Percentiles rank a stretch among this genome's conserved stretches.
Conservation (phyloP, 192 early-diverging fungal species). For the Allomyces javanicus region DNA sequence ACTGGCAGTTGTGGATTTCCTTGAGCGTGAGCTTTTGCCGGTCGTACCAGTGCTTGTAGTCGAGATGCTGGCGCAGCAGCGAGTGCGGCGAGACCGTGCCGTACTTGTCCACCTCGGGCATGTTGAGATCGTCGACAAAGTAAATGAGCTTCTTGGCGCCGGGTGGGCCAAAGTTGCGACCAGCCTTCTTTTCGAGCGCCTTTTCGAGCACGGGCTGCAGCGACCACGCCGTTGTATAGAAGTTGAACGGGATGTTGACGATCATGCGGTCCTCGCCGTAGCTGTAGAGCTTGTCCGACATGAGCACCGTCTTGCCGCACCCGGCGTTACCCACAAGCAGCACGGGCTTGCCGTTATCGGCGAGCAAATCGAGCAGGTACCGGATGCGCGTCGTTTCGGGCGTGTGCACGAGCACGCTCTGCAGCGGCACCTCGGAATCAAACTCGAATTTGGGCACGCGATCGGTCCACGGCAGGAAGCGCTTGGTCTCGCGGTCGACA, state of each 20-base stretch:
- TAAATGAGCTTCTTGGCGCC: constrained; percentile 88
- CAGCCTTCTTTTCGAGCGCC: constrained; percentile 91
- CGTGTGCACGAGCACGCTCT: constrained; percentile 92
- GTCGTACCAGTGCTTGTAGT: constrained; percentile 92
- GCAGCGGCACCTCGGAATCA: constrained; percentile 73
- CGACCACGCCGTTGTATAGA: constrained; percentile 84
- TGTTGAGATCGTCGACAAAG: constrained; percentile 99
- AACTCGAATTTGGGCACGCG: constrained; percentile 88
- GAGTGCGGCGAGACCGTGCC: constrained; percentile 95
- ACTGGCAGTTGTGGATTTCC: constrained; percentile 86
- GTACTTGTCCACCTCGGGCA: constrained; percentile 89
- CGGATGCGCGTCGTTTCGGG: constrained; percentile 94
- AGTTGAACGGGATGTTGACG: constrained; percentile 94
- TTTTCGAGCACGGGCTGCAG: constrained; percentile 91
- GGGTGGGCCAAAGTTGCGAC: constrained; percentile 64
- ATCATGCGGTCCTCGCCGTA: constrained; percentile 88
- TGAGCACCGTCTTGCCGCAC: constrained; percentile 97
- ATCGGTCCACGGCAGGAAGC: constrained; percentile 73
- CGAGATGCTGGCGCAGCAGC: constrained; percentile 83
- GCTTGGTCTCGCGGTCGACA: constrained; percentile 51
- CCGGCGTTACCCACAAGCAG: constrained; percentile 97
- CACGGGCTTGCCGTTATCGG: constrained; percentile 83
- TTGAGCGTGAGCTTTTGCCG: constrained; percentile 80
- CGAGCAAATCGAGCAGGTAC: constrained; percentile 80
- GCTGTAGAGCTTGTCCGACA: constrained; percentile 81